Conservation (phyloP, 2,329 filamentous ascomycete species). For the Aspergillus pseudoglaucus region DNA sequence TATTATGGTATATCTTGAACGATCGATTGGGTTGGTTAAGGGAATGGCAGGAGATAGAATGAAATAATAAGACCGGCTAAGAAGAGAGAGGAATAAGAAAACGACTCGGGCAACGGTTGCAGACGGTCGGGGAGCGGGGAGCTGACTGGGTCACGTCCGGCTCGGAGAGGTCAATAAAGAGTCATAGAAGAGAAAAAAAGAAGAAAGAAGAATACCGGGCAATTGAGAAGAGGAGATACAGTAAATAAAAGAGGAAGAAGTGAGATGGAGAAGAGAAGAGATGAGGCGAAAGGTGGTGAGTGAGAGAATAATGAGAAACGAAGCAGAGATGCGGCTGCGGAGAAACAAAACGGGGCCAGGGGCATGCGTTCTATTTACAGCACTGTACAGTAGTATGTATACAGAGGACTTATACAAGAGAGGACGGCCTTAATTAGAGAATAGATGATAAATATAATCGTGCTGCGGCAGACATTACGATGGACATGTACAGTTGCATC, state of each 20-base stretch:
- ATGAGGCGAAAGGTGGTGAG: conserved; percentile 4
- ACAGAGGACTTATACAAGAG: too few relatives aligned
- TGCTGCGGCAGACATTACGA: too few relatives aligned
- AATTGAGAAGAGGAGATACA: conserved; percentile 2
- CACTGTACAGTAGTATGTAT: background rate
- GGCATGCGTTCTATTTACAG: conserved; percentile 3
- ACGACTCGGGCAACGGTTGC: background rate
- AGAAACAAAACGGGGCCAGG: conserved; percentile 15
- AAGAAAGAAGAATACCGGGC: background rate
- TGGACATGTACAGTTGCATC: too few relatives aligned
- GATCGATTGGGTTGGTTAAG: background rate
- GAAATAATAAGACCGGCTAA: background rate
- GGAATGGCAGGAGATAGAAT: background rate
- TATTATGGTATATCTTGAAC: background rate
- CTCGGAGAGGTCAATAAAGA: background rate
- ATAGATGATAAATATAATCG: too few relatives aligned
- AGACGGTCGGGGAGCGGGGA: background rate
- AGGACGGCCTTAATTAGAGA: too few relatives aligned
- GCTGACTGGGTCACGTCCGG: background rate
- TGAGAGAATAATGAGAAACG: conserved; percentile 5
- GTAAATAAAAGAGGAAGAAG: background rate
- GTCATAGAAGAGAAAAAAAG: conserved; percentile 1
- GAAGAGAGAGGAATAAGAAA: background rate
- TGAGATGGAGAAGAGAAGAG: conserved; percentile 2
- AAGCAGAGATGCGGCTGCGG: conserved; percentile 10